These are phyloP conservation scores for Xylariomycetidae sp. DNA, from an alignment of 2,329 filamentous ascomycete species.

Conservation along the genomic window DNA sequence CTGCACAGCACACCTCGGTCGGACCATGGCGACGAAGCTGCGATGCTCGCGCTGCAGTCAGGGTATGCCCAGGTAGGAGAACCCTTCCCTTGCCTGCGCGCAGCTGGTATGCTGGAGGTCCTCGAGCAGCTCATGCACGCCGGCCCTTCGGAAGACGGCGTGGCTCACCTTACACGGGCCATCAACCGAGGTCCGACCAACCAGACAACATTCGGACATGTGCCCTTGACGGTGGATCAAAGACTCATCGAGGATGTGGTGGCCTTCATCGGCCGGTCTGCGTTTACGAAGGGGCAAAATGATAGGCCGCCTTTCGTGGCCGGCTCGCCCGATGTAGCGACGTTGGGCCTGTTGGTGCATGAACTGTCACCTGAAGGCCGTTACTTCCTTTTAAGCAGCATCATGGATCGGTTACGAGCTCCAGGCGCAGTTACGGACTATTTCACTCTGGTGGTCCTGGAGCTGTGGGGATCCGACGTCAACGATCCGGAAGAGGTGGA, in stretches of 20 bases:
- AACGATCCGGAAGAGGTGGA: slow-evolving; percentile 70
- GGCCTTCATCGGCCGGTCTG: slow-evolving; percentile 72
- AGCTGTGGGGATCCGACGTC: slow-evolving; percentile 75
- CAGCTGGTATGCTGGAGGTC: slow-evolving; percentile 51
- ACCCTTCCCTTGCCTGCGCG: slow-evolving; percentile 36
- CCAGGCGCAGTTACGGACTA: slow-evolving; percentile 88
- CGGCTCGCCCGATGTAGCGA: slow-evolving; percentile 60
- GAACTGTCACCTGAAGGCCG: slow-evolving; percentile 71
- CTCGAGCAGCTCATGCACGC: slow-evolving; percentile 52
- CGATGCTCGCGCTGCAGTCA: slow-evolving; percentile 32
- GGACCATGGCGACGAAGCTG: slow-evolving; percentile 67
- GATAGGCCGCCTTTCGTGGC: slow-evolving; percentile 58
- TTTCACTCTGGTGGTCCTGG: slow-evolving; percentile 79
- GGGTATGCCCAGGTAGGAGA: slow-evolving; percentile 6
- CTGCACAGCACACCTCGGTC: slow-evolving; percentile 63
- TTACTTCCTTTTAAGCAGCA: slow-evolving; percentile 77
- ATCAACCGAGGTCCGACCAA: slow-evolving; percentile 56
- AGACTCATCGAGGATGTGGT: slow-evolving; percentile 74
- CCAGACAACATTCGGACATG: slow-evolving; percentile 59
- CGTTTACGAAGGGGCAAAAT: slow-evolving; percentile 55
- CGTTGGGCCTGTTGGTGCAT: slow-evolving; percentile 71
- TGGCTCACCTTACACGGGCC: slow-evolving; percentile 70
- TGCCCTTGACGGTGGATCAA: slow-evolving; percentile 62
- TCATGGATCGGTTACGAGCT: slow-evolving; percentile 87
- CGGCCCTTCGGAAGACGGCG: slow-evolving; percentile 63